Evolutionary conservation across 1,284 basidiomycete species (phyloP).

Genomic region (Caloboletus inedulis): DNA sequence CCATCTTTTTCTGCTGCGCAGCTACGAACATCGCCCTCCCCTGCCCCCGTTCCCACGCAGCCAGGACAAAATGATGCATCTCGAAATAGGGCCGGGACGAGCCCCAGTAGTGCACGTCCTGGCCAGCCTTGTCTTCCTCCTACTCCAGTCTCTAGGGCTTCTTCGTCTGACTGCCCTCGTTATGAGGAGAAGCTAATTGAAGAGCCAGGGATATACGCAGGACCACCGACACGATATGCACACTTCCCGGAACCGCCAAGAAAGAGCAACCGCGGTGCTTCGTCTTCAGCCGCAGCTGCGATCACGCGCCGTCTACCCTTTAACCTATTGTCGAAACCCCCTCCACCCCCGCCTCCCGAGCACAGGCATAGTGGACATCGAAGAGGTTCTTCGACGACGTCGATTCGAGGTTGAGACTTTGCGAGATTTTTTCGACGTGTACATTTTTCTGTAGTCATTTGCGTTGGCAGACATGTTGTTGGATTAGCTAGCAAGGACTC

Average conservation of each 20-base stretch:
- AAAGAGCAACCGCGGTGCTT: conserved; percentile 29
- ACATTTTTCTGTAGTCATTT: conserved; percentile 12
- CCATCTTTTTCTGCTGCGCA: conserved; percentile 77
- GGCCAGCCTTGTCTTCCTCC: conserved; percentile 34
- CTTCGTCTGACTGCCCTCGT: conserved; percentile 45
- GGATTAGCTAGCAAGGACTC: conserved; percentile 21
- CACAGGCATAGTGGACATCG: conserved; percentile 26
- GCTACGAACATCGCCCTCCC: conserved; percentile 49
- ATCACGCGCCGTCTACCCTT: conserved; percentile 62
- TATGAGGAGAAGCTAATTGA: conserved; percentile 41
- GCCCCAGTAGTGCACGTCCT: conserved; percentile 45
- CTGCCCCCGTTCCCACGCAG: conserved; percentile 34
- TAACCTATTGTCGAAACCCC: conserved; percentile 56
- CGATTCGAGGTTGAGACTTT: conserved; percentile 31
- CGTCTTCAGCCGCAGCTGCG: conserved; percentile 41
- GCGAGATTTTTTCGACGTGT: conserved; percentile 5
- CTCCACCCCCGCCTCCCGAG: conserved; percentile 27
- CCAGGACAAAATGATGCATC: conserved; percentile 42
- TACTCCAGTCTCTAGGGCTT: conserved; percentile 46
- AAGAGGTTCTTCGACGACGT: conserved; percentile 33
- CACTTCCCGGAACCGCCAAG: conserved; percentile 65
- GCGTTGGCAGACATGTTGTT: conserved; percentile 19
- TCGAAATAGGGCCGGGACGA: conserved; percentile 67
- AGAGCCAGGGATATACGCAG: conserved; percentile 51
- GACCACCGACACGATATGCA: conserved; percentile 66